Conservation (phyloP, 768 basidiomycete species). For the Roridomyces roridus region DNA sequence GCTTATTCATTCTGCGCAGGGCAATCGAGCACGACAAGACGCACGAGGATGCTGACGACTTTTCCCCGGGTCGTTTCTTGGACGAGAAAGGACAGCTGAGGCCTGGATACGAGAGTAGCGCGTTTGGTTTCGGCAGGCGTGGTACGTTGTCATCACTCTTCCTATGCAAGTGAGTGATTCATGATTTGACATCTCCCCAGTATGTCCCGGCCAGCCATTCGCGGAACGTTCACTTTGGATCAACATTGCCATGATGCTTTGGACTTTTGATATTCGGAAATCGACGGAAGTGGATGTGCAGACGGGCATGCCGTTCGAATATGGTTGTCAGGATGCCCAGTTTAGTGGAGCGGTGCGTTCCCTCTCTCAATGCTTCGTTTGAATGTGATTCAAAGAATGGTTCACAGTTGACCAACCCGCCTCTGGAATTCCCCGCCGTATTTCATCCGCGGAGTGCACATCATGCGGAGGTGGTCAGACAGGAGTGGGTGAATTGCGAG, state of each 20-base stretch:
- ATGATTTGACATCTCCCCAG: no score
- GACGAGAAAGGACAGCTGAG: no score
- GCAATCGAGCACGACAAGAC: neutral
- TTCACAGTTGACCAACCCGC: neutral
- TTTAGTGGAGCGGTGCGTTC: neutral
- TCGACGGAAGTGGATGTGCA: neutral
- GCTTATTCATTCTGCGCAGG: neutral
- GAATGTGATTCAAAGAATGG: neutral
- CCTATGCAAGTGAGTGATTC: no score
- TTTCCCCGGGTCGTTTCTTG: no score
- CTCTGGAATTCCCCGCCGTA: neutral
- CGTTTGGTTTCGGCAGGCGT: no score
- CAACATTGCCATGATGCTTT: neutral
- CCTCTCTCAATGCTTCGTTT: neutral
- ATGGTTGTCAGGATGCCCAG: neutral
- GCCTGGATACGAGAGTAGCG: no score
- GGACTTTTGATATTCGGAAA: neutral
- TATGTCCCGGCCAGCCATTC: no score
- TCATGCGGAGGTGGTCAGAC: neutral
- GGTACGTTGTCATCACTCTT: no score
- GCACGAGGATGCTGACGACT: no score
- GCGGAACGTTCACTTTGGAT: neutral
- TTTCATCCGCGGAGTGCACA: neutral
- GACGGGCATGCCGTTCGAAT: neutral
- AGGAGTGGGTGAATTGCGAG: neutral